These are phyloP conservation scores for Sordaria brevicollis DNA, from an alignment of 495 filamentous ascomycete species.

Conservation along the genomic window DNA sequence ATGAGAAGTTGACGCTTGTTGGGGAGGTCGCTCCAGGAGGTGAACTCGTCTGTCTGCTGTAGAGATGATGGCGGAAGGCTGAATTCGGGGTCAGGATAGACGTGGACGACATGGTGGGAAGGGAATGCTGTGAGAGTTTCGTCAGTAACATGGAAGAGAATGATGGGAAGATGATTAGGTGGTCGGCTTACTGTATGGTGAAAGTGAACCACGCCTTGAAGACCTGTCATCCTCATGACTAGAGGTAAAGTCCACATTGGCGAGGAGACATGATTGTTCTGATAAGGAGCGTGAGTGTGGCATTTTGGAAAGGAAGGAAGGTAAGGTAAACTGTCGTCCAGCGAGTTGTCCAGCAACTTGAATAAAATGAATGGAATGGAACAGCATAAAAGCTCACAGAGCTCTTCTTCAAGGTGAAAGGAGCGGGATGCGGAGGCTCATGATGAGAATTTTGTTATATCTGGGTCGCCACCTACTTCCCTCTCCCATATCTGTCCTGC, in stretches of 20 bases:
- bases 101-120: neutral
- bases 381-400: neutral
- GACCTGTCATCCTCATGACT: neutral
- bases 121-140: neutral
- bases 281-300: neutral
- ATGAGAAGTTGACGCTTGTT: slow-evolving; percentile 42
- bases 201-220: neutral
- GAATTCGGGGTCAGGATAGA: neutral
- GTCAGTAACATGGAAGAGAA: neutral
- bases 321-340: neutral
- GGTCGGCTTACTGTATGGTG: neutral
- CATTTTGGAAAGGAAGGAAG: slow-evolving; percentile 7
- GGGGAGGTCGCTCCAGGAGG: slow-evolving; percentile 31
- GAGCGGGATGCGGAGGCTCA: neutral
- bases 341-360: neutral
- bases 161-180: neutral
- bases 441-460: neutral
- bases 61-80: neutral
- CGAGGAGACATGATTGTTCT: neutral
- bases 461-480: neutral
- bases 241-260: neutral
- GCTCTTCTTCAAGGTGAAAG: neutral
- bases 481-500: neutral
- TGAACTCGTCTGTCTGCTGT: neutral
- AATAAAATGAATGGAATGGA: neutral